These are phyloP conservation scores for Auriculariales sp. DNA, from an alignment of 768 basidiomycete species.

Conservation along the genomic window DNA sequence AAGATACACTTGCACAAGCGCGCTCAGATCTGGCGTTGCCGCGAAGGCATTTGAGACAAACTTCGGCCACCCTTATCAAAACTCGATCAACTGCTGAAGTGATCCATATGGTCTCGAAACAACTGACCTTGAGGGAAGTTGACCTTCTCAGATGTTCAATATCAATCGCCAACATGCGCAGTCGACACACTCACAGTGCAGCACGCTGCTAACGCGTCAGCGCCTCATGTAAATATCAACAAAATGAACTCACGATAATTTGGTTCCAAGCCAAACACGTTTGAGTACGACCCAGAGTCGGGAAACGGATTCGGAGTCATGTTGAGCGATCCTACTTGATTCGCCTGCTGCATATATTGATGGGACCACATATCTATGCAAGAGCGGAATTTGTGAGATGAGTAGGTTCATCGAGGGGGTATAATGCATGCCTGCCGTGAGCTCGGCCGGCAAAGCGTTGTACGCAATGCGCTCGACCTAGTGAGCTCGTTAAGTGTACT, in stretches of 20 bases:
- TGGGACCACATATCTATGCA: constrained; percentile 39
- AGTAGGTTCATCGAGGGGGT: not conserved
- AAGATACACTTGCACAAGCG: constrained; percentile 32
- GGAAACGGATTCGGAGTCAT: constrained; percentile 45
- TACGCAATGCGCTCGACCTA: constrained; percentile 34
- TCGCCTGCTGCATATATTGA: constrained; percentile 45
- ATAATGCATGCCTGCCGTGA: constrained; percentile 24
- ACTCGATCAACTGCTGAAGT: too few species aligned
- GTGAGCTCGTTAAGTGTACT: not conserved
- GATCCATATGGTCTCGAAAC: not conserved
- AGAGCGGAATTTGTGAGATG: not conserved
- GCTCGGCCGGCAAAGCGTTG: constrained; percentile 34
- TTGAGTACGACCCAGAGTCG: constrained; percentile 36
- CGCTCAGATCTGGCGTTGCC: constrained; percentile 28
- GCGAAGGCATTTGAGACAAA: constrained; percentile 39
- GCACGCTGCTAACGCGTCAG: not conserved
- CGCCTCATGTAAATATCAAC: constrained; percentile 31
- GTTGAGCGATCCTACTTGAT: constrained; percentile 40
- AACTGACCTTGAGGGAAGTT: constrained; percentile 35
- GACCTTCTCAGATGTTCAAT: too few species aligned
- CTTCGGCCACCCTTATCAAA: constrained; percentile 27
- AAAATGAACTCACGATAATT: not conserved
- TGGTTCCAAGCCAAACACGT: constrained; percentile 30
- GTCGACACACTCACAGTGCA: not conserved
- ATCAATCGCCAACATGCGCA: constrained; percentile 19